Percentiles rank a stretch among this genome's conserved stretches.
These are phyloP conservation scores for Pseudogymnoascus sp. DNA, from an alignment of 2,329 filamentous ascomycete genomes.

Conservation along the genomic window DNA sequence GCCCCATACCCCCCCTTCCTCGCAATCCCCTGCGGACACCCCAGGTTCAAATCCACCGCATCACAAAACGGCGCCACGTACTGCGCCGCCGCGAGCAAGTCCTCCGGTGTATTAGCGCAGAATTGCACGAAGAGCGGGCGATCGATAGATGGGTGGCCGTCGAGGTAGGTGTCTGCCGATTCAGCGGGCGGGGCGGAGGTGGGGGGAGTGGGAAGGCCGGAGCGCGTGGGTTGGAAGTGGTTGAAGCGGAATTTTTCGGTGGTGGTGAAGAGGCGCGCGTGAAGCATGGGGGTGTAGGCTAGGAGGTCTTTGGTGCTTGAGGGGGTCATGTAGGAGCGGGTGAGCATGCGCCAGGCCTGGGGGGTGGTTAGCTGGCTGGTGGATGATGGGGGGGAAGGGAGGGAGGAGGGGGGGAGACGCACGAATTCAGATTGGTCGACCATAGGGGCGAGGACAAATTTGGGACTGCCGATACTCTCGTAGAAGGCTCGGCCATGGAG, in stretches of 20 bases:
- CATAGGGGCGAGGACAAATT: conserved; percentile 89
- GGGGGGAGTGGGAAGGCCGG: conserved; percentile 30
- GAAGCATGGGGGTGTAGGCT: conserved; percentile 93
- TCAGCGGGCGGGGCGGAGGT: conserved; percentile 25
- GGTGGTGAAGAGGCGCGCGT: conserved; percentile 80
- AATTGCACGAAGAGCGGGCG: conserved; percentile 93
- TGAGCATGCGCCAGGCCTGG: conserved; percentile 92
- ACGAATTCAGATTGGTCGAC: conserved; percentile 98
- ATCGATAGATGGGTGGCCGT: conserved; percentile 79
- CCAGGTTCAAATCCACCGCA: conserved; percentile 89
- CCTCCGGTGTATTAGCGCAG: conserved; percentile 80
- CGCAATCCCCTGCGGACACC: conserved; percentile 94
- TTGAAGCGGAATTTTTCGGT: conserved; percentile 65
- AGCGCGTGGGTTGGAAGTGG: conserved; percentile 62
- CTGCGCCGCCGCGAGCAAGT: conserved; percentile 68
- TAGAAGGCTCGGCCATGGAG: conserved; percentile 85
- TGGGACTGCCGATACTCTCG: conserved; percentile 86
- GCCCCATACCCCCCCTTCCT: conserved; percentile 84
- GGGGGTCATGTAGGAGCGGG: conserved; percentile 77
- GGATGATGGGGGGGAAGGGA: not conserved
- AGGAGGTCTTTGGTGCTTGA: conserved; percentile 58
- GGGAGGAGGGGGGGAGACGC: conserved; percentile 32
- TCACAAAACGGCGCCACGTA: conserved; percentile 82
- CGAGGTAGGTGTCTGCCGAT: conserved; percentile 50
- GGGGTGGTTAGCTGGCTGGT: not conserved